phyloP scores from a whole-genome alignment of 176 grass and related monocot species.

The Juncus effusus region DNA sequence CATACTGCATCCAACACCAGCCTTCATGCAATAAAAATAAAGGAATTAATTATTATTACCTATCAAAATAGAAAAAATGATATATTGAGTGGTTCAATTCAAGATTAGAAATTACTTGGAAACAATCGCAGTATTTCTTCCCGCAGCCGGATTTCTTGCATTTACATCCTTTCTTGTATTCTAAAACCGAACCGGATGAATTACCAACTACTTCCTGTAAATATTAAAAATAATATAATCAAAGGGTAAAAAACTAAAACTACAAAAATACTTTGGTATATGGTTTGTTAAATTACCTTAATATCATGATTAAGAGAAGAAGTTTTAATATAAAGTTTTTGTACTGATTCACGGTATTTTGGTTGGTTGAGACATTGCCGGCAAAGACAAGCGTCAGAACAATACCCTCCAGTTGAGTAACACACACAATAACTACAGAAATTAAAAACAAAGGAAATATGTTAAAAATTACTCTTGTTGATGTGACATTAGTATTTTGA shows the following conservation, averaged over 20 bases:
- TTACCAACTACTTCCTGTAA: conserved; percentile 19
- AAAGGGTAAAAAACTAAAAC: not conserved
- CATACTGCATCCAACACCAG: conserved; percentile 23
- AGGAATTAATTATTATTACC: not conserved
- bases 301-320: conserved; percentile 20
- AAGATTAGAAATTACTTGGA: conserved; percentile 8
- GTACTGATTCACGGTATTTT: not conserved
- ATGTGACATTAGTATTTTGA: not conserved
- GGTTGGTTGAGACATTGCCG: conserved; percentile 26
- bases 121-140: conserved; percentile 30
- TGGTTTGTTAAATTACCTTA: conserved; percentile 2
- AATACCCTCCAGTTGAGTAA: conserved; percentile 25
- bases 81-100: conserved; percentile 5
- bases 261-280: not conserved
- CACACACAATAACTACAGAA: conserved; percentile 29
- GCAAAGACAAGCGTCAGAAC: conserved; percentile 24
- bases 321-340: conserved; percentile 11
- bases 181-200: conserved; percentile 10
- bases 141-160: conserved; percentile 31
- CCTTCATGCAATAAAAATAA: conserved; percentile 17
- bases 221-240: conserved; percentile 2
- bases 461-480: conserved; percentile 1
- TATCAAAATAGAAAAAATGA: conserved; percentile 1
- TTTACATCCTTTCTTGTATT: conserved; percentile 24
- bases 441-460: conserved; percentile 16